phyloP scores from a whole-genome alignment of 768 basidiomycete species.

The Termitomyces sp. region DNA sequence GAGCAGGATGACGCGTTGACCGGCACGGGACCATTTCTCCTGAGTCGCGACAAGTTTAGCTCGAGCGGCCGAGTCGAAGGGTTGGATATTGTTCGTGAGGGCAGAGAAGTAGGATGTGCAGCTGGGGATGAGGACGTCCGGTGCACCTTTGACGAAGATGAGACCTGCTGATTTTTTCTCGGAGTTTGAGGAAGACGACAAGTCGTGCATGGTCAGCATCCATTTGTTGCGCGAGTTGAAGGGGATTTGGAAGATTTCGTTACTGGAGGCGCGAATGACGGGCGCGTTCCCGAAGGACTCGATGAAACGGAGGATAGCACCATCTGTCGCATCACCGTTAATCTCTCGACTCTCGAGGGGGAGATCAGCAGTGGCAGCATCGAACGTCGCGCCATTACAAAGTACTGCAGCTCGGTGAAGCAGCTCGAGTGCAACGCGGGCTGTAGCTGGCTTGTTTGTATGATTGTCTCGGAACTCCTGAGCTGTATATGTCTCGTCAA shows the following conservation, averaged over 20 bases:
- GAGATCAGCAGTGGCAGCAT: conserved; percentile 20
- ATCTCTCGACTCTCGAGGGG: conserved; percentile 25
- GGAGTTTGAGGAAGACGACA: neutral
- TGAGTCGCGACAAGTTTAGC: conserved; percentile 20
- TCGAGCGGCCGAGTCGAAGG: conserved; percentile 18
- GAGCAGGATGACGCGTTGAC: conserved; percentile 49
- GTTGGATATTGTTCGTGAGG: conserved; percentile 13
- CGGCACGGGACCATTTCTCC: conserved; percentile 38
- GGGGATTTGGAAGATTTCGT: conserved; percentile 30
- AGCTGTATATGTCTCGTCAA: conserved; percentile 24
- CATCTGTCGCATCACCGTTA: conserved; percentile 48
- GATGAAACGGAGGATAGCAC: conserved; percentile 46
- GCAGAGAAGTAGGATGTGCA: conserved; percentile 22
- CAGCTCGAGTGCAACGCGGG: conserved; percentile 11
- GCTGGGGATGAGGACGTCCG: conserved; percentile 42
- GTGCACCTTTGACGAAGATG: conserved; percentile 52
- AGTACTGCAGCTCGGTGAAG: conserved; percentile 35
- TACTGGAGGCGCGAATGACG: conserved; percentile 13
- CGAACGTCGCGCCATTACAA: conserved; percentile 54
- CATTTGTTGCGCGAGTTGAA: conserved; percentile 53
- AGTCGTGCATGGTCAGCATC: conserved; percentile 43
- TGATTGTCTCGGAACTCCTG: conserved; percentile 13
- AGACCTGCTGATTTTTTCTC: conserved; percentile 11
- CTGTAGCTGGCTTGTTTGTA: conserved; percentile 2
- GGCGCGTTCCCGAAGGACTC: conserved; percentile 21